Evolutionary conservation across 208 protist genomes (phyloP).

Genomic region (Leptomonas seymouri): DNA sequence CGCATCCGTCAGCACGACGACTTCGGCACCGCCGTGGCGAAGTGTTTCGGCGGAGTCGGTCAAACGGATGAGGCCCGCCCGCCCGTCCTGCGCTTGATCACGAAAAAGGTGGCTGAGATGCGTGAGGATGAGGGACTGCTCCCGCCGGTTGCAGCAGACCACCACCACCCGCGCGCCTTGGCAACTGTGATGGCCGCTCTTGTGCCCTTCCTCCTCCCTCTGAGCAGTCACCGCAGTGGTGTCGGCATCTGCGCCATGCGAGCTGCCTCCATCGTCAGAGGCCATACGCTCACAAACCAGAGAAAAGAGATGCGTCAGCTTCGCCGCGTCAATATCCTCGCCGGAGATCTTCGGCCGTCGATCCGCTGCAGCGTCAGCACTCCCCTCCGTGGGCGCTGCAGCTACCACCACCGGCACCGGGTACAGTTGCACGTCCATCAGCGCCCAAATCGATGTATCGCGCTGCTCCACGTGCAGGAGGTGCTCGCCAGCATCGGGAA

Average conservation of each 20-base stretch:
- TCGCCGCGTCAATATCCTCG: conserved; percentile 48
- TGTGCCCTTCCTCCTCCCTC: background rate
- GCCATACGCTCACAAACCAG: conserved; percentile 32
- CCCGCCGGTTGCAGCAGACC: conserved; percentile 49
- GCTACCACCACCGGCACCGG: conserved; percentile 26
- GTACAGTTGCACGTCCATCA: conserved; percentile 40
- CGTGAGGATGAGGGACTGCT: conserved; percentile 56
- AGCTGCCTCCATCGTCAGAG: background rate
- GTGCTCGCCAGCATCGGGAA: conserved; percentile 46
- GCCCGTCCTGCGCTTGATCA: conserved; percentile 20
- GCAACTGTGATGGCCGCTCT: background rate
- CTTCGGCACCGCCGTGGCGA: conserved; percentile 38
- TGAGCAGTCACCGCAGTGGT: background rate
- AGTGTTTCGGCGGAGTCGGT: conserved; percentile 42
- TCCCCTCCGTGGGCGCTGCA: background rate
- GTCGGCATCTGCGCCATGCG: background rate
- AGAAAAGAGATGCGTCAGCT: conserved; percentile 29
- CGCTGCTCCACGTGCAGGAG: conserved; percentile 34
- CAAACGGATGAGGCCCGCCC: conserved; percentile 31
- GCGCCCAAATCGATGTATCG: conserved; percentile 36
- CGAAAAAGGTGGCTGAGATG: conserved; percentile 33
- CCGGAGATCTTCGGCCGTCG: conserved; percentile 29
- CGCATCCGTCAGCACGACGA: conserved; percentile 57
- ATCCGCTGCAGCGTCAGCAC: background rate
- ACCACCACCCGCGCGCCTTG: conserved; percentile 45